Evolutionary conservation across 179 eudicot genomes (phyloP), one percentile per base, ranked within the genome.

Genomic region (Spinacia oleracea): DNA sequence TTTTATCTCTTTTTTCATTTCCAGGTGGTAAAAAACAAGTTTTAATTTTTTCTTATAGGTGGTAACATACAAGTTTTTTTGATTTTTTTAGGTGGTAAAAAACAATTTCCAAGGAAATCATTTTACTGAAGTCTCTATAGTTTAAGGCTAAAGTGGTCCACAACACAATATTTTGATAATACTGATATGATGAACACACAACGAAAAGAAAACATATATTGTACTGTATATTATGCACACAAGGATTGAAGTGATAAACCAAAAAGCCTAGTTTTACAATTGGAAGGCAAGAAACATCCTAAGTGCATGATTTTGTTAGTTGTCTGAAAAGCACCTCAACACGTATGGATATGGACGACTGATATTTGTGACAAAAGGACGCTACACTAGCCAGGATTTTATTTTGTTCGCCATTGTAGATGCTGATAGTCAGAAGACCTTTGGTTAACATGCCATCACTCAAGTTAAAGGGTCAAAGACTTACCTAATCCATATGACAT

Each of bases 401-500:
- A 48, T 14, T 48, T 48, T 14, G 53, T 48, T 4, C 53, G 15
- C 12, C 20, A 23, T 25, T n/a, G 50, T 9, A 59, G 60, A 45
- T 64, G 48, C 35, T 25, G 45, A 46, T 66, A n/a, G 14, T 16
- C 18, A 38, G 35, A 71, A 46, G 15, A 38, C 25, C 75, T 35
- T 31, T 35, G 64, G 58, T 16, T 60, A 56, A 63, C 43, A 68
- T 51, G 67, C 69, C 32, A 74, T 38, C 12, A 15, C 32, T 38
- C n/a, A n/a, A 69, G 46, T 31, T 69, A 10, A 34, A 3, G 45
- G 59, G 75, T 35, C 21, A 20, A 77, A 77, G 18, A 83, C 90
- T 90, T 75, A 90, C 93, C 91, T 74, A 88, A 77, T 73, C 91
- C 97, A 67, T 90, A 90, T 4, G 79, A 38, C 51, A 89, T 86